These are phyloP conservation scores for Nicotiana otophora DNA, from an alignment of 257 asterid species.

Conservation along the genomic window DNA sequence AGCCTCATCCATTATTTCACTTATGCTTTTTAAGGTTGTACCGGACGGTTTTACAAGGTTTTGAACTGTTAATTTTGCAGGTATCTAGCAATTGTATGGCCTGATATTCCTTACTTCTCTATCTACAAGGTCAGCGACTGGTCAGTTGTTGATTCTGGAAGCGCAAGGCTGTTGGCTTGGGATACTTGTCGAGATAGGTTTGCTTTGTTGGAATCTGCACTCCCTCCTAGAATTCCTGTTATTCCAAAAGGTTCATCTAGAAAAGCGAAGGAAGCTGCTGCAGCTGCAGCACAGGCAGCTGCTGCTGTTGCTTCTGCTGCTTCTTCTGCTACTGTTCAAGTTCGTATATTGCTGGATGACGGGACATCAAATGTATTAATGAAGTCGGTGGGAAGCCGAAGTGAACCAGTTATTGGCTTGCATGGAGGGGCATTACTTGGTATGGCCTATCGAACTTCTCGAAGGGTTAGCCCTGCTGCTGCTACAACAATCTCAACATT, in stretches of 20 bases:
- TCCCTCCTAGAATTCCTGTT: constrained; percentile 87
- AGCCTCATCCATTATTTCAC: constrained; percentile 1
- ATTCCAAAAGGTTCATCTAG: constrained; percentile 89
- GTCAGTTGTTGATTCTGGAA: constrained; percentile 97
- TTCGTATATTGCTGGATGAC: constrained; percentile 87
- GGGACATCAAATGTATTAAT: constrained; percentile 93
- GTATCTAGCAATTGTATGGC: constrained; percentile 92
- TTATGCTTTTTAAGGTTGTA: not conserved
- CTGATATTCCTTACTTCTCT: constrained; percentile 96
- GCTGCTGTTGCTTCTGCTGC: constrained; percentile 92
- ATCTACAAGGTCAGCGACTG: constrained; percentile 92
- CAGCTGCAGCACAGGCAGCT: constrained; percentile 92
- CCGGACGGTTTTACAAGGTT: not conserved
- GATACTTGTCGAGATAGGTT: constrained; percentile 90
- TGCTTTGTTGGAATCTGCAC: constrained; percentile 79
- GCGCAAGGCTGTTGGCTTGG: constrained; percentile 98
- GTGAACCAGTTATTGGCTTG: constrained; percentile 81
- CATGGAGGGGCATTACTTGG: constrained; percentile 97
- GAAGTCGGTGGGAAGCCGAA: constrained; percentile 94
- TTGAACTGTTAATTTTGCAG: constrained; percentile 40
- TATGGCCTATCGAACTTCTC: constrained; percentile 88
- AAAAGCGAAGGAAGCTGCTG: constrained; percentile 95
- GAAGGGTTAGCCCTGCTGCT: constrained; percentile 74
- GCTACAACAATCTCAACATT: constrained; percentile 80
- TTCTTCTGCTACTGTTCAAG: constrained; percentile 91